Conservation (phyloP, 345 rosid genomes). For the Heritiera fomes region DNA sequence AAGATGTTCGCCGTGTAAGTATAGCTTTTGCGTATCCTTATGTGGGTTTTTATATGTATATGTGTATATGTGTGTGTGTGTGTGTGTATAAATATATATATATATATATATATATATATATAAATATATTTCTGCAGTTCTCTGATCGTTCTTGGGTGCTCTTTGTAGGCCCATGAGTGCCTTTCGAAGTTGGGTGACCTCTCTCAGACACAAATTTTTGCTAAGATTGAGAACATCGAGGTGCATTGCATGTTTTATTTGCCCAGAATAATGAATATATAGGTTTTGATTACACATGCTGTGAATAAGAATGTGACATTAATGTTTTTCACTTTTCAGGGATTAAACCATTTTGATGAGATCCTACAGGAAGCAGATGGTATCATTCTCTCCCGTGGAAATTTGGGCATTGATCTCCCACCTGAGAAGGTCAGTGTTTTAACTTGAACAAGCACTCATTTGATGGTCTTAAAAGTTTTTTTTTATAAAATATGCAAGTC, state of each 20-base stretch:
- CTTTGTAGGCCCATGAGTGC: constrained; percentile 74
- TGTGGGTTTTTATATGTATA: neutral
- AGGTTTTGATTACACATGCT: neutral
- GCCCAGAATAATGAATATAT: neutral
- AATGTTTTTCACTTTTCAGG: constrained; percentile 41
- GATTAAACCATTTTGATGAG: constrained; percentile 94
- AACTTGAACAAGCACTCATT: neutral
- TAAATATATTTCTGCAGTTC: neutral
- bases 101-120: too few species aligned
- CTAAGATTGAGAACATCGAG: constrained; percentile 93
- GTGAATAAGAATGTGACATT: neutral
- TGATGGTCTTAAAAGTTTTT: neutral
- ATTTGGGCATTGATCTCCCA: constrained; percentile 96
- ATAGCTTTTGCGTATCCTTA: neutral
- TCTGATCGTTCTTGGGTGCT: neutral
- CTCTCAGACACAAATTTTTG: constrained; percentile 86
- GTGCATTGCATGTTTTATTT: constrained; percentile 33
- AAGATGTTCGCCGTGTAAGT: constrained; percentile 89
- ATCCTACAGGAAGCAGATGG: constrained; percentile 99
- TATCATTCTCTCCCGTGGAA: constrained; percentile 96
- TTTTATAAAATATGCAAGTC: neutral
- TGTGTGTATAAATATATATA: too few species aligned
- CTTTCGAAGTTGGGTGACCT: constrained; percentile 85
- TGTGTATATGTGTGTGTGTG: too few species aligned
- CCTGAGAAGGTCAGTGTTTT: constrained; percentile 78